Evolutionary conservation across 371 early-diverging fungal genomes (phyloP).

Genomic region (Smittium culicis): DNA sequence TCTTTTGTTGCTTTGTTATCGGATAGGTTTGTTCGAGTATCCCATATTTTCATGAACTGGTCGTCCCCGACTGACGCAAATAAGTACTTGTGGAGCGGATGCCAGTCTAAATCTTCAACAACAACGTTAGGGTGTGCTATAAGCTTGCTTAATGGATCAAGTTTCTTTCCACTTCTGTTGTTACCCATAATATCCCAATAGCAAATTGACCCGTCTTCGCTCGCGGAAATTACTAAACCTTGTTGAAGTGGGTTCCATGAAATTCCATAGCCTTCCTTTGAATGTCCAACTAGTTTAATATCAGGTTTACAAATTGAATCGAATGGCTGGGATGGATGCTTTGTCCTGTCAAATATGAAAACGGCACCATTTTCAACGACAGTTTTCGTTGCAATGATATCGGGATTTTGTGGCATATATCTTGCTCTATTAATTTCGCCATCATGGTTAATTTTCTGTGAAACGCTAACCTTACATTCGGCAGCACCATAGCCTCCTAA

Average conservation of each 20-base stretch:
- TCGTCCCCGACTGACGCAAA: slow-evolving; percentile 97
- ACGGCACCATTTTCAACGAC: slow-evolving; percentile 65
- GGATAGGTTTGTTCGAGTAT: slow-evolving; percentile 47
- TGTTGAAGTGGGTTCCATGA: slow-evolving; percentile 52
- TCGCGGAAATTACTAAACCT: slow-evolving; percentile 64
- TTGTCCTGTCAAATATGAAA: slow-evolving; percentile 93
- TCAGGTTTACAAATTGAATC: slow-evolving; percentile 68
- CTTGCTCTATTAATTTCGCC: slow-evolving; percentile 92
- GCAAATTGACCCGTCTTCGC: slow-evolving; percentile 76
- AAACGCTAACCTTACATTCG: slow-evolving; percentile 66
- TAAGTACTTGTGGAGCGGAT: slow-evolving; percentile 53
- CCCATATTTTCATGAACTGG: slow-evolving; percentile 72
- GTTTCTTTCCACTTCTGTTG: slow-evolving; percentile 41
- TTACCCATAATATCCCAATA: slow-evolving; percentile 48
- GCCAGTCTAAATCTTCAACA: slow-evolving; percentile 89
- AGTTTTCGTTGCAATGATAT: slow-evolving; percentile 91
- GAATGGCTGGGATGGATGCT: slow-evolving; percentile 63
- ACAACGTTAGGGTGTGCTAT: slow-evolving; percentile 79
- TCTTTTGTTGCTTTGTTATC: slow-evolving; percentile 46
- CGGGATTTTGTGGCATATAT: slow-evolving; percentile 83
- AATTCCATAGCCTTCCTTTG: slow-evolving; percentile 83
- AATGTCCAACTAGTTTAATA: slow-evolving; percentile 74
- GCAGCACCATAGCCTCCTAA: slow-evolving; percentile 62
- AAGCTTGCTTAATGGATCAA: slow-evolving; percentile 63
- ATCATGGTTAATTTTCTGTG: slow-evolving; percentile 81